Evolutionary conservation across 805 yeast genomes (phyloP), one percentile per base, ranked within the genome.

Genomic region (Myxozyma monticola): DNA sequence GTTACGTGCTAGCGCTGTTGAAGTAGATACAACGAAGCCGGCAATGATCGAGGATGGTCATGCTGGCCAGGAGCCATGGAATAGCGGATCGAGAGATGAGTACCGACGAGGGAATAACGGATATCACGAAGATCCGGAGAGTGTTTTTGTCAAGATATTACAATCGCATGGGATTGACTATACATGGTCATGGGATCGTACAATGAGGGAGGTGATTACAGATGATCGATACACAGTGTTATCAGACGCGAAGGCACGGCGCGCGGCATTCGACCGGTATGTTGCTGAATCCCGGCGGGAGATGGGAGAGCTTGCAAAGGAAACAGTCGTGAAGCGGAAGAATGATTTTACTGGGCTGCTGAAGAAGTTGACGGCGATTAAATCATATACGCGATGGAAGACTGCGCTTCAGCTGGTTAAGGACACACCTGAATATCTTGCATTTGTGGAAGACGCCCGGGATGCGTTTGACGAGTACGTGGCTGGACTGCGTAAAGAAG

Each of bases 141-240:
- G 30, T 28, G 68, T 66, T 8, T 88, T 84, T 62, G 60, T 73
- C 15, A 64, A 70, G 2, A 71, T 88, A 76, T 68, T 89, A 8
- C 65, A 69, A 29, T 79, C 76, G 1, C 67, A 76, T 33, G 68
- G 74, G 6, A 87, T 88, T 2, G 89, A 84, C 64, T 76, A 85
- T 0, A 76, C 84, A 0, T 85, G 91, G 90, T 76, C 93, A 0
- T 88, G 88, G 66, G 79, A 76, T 42, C 72, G 72, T 49, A 84
- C 85, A 0, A 80, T 88, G 68, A 75, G 78, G 20, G 67, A 69
- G 15, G 77, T 84, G 49, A 74, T 84, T 15, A 64, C 62, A 2
- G 82, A 84, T 56, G 78, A 83, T 1, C 70, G 81, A 14, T 89
- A 86, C 61, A 85, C 91, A 90, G 66, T 73, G 4, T 67, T 87